Evolutionary conservation across 139 green algal genomes (phyloP).

Genomic region (Coelastrella sp.): DNA sequence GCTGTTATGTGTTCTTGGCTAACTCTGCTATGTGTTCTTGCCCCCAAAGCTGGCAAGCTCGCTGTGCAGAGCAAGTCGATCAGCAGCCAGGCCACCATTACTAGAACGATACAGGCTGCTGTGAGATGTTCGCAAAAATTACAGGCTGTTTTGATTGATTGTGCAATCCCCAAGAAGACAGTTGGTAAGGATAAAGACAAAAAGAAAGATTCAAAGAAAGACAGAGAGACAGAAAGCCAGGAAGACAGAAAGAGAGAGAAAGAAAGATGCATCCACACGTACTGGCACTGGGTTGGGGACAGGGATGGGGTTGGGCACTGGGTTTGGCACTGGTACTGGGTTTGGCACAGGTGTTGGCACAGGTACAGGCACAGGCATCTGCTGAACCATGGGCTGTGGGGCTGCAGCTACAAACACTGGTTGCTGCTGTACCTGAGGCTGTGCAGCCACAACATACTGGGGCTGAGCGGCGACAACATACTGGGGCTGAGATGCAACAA

Average conservation of each 20-base stretch:
- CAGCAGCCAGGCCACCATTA: no score
- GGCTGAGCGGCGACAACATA: neutral
- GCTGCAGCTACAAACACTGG: neutral
- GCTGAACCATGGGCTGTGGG: conserved; percentile 5
- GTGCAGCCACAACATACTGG: conserved; percentile 36
- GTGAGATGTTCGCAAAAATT: no score
- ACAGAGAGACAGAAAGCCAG: no score
- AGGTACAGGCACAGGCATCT: neutral
- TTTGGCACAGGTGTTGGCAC: conserved; percentile 4
- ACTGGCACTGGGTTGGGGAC: conserved; percentile 22
- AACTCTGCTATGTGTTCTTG: no score
- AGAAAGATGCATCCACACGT: neutral
- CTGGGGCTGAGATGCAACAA: conserved; percentile 20
- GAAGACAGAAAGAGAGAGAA: no score
- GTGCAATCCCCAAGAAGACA: no score
- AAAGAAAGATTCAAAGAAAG: no score
- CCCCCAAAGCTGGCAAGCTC: no score
- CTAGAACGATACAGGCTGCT: no score
- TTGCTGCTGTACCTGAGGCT: conserved; percentile 12
- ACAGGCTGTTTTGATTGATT: no score
- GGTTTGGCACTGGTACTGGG: neutral
- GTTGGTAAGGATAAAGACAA: no score
- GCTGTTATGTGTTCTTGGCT: neutral
- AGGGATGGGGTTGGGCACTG: conserved; percentile 16
- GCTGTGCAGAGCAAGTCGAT: no score